A percentile compares a stretch with the other conserved stretches of the same genome.
These are phyloP conservation scores for Aegle marmelos DNA, from an alignment of 345 rosid species.

Conservation along the genomic window DNA sequence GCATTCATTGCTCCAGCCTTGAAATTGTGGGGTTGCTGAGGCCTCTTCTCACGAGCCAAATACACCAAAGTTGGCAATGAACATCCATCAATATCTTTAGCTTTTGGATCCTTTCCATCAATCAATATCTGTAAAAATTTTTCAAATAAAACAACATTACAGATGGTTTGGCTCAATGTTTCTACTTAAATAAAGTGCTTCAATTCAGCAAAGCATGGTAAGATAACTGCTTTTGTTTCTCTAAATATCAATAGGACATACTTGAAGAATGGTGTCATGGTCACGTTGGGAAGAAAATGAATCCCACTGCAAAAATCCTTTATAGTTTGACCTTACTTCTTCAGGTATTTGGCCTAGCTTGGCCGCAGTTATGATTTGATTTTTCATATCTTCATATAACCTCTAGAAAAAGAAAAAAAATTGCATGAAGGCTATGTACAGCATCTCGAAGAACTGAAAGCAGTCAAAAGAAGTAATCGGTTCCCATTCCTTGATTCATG, in stretches of 20 bases:
- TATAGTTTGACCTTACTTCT: constrained; percentile 31
- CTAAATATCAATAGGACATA: constrained; percentile 17
- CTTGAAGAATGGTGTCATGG: constrained; percentile 63
- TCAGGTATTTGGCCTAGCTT: constrained; percentile 34
- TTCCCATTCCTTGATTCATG: neutral
- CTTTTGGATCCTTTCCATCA: constrained; percentile 41
- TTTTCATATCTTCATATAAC: constrained; percentile 52
- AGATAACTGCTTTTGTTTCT: neutral
- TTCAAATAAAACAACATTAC: neutral
- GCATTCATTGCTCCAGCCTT: constrained; percentile 93
- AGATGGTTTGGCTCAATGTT: neutral
- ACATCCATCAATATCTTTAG: constrained; percentile 28
- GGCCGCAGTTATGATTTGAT: constrained; percentile 30
- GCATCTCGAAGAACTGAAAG: neutral
- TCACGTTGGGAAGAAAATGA: constrained; percentile 36
- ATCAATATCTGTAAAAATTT: constrained; percentile 40
- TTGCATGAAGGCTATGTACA: neutral
- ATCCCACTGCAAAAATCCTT: constrained; percentile 58
- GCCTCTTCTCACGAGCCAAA: constrained; percentile 76
- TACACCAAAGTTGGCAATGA: constrained; percentile 64
- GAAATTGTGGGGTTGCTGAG: constrained; percentile 60
- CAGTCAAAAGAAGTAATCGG: neutral
- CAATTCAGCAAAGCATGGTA: neutral
- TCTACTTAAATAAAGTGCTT: neutral
- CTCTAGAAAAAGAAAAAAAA: constrained; percentile 14